Conservation (phyloP, 208 protist genomes). For the Wallacemonas sp. region DNA sequence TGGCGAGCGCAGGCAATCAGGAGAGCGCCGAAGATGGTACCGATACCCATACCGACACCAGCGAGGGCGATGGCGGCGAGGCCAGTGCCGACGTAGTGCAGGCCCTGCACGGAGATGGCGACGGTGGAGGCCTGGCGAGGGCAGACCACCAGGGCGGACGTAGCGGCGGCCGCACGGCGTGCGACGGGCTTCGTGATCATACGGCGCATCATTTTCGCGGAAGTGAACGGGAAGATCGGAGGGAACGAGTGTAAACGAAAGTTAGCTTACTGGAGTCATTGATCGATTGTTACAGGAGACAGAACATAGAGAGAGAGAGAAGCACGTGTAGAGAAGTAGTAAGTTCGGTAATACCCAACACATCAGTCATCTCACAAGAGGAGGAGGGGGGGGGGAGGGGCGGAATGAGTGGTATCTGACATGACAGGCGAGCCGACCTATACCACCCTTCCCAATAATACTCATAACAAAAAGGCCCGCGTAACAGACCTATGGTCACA, state of each 20-base stretch:
- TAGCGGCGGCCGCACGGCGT: slow-evolving; percentile 24
- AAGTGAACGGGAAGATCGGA: background rate
- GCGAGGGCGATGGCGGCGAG: slow-evolving; percentile 75
- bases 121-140: slow-evolving; percentile 59
- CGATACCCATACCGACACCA: slow-evolving; percentile 69
- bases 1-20: slow-evolving; percentile 72
- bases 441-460: too few species aligned
- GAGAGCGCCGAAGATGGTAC: slow-evolving; percentile 67
- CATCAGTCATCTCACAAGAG: too few species aligned
- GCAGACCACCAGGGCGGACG: slow-evolving; percentile 34
- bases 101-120: slow-evolving; percentile 69
- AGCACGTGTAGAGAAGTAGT: too few species aligned
- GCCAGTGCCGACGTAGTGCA: slow-evolving; percentile 79
- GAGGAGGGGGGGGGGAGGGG: too few species aligned
- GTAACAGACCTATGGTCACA: too few species aligned
- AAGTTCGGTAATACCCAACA: too few species aligned
- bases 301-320: too few species aligned
- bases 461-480: too few species aligned
- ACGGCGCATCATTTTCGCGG: slow-evolving; percentile 49
- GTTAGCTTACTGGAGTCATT: too few species aligned
- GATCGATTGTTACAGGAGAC: background rate
- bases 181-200: slow-evolving; percentile 31
- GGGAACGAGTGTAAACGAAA: slow-evolving; percentile 2
- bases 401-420: too few species aligned
- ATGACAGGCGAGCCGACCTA: too few species aligned